Conservation (phyloP, 306 rosid genomes). For the Betula pendula region DNA sequence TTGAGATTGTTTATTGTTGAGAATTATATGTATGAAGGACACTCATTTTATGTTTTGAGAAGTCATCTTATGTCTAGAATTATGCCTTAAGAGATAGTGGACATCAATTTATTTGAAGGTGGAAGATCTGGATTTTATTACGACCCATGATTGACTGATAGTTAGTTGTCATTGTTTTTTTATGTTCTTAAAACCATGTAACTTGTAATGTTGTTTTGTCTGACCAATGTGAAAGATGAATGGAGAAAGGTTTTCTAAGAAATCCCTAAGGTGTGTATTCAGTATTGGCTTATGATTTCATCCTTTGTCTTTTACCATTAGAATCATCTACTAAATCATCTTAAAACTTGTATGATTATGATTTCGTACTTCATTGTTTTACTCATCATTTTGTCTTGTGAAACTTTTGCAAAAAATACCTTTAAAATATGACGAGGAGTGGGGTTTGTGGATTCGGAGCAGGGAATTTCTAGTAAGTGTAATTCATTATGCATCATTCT, state of each 20-base stretch:
- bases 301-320: background rate
- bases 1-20: background rate
- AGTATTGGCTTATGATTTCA: background rate
- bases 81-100: too few relatives aligned
- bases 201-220: background rate
- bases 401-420: constrained; percentile 69
- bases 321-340: constrained; percentile 4
- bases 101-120: too few relatives aligned
- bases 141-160: too few relatives aligned
- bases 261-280: background rate
- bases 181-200: too few relatives aligned
- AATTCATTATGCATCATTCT: constrained; percentile 12
- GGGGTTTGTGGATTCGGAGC: too few relatives aligned
- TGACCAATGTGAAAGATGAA: background rate
- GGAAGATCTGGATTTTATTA: too few relatives aligned
- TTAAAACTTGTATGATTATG: background rate
- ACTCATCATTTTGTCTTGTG: constrained; percentile 22
- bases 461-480: constrained; percentile 83
- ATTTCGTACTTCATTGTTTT: background rate
- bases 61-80: too few relatives aligned
- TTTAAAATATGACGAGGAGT: constrained; percentile 53
- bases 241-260: background rate
- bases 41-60: too few relatives aligned
- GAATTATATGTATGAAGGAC: background rate
- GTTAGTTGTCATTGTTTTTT: too few relatives aligned